Base-by-base conservation (phyloP, 768 basidiomycete species). In the Antrodiella citrinella region DNA sequence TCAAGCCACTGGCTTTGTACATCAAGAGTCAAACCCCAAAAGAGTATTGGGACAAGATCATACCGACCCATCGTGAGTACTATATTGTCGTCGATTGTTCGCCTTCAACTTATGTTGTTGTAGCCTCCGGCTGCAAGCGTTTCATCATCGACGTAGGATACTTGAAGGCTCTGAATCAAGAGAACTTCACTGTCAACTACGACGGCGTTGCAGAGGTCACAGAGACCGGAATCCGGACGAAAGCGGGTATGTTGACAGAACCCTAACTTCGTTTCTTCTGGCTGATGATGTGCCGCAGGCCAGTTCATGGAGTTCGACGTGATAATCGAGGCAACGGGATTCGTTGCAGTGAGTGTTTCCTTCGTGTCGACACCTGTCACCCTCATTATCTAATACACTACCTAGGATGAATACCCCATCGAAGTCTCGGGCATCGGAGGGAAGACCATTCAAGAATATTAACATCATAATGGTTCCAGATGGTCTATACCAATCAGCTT, bases 241-340 rank as follows among this genome's bases (percentile, higher is more conserved):
- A 57, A 35, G 62, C 54, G 51, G 67, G 56, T 51, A 40, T n/a
- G 52, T 15, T 35, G 7, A 7, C 30, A 43, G 15, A 7, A 7
- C 15, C 30, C 7, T 35, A 7, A 35, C 30, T 35, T 7, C 30
- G 30, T n/a, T n/a, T n/a, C n/a, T n/a, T n/a, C n/a, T n/a, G n/a
- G n/a, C n/a, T n/a, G n/a, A n/a, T n/a, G n/a, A n/a, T n/a, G n/a
- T n/a, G n/a, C n/a, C 15, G 7, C 30, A 35, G 65, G 67, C 25
- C 59, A 67, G 46, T 18, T 50, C 12, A 19, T 63, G 12, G 54
- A 59, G 3, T 60, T 69, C 15, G 69, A 71, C 45, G 56, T 66
- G 3, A 65, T 71, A 42, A 44, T 68, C 43, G 65, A 55, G 11
- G 64, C 60, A 5, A 71, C 69, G 1, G 69, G 69, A 24, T 70